These are phyloP conservation scores for Hypoxylon lienhwacheense DNA, from an alignment of 495 filamentous ascomycete species.

Conservation along the genomic window DNA sequence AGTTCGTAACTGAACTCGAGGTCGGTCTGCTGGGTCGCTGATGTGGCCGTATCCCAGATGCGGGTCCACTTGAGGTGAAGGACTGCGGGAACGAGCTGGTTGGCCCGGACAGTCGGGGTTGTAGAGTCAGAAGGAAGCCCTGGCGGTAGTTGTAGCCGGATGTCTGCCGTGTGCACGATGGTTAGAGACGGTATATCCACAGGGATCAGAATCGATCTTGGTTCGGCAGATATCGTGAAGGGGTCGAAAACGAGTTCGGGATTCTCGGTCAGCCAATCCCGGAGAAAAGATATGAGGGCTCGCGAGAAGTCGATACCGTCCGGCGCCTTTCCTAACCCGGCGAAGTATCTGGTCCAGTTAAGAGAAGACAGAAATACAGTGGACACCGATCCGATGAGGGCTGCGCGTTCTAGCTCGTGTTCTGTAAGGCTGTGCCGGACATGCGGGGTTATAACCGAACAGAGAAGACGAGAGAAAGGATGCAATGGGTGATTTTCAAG, in stretches of 20 bases:
- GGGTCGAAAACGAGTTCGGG: conserved; percentile 39
- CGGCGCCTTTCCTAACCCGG: conserved; percentile 44
- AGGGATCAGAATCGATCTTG: conserved; percentile 63
- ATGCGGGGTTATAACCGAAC: conserved; percentile 52
- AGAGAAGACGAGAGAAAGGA: conserved; percentile 52
- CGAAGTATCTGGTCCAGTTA: conserved; percentile 48
- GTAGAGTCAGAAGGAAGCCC: conserved; percentile 38
- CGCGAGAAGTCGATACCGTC: conserved; percentile 32
- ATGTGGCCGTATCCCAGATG: conserved; percentile 65
- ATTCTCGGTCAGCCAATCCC: conserved; percentile 43
- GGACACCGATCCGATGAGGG: conserved; percentile 53
- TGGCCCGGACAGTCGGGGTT: conserved; percentile 56
- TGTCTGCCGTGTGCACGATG: conserved; percentile 80
- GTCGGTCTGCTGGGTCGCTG: conserved; percentile 48
- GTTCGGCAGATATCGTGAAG: conserved; percentile 16
- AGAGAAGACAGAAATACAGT: conserved; percentile 44
- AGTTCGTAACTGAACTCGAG: conserved; percentile 86
- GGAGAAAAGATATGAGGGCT: conserved; percentile 40
- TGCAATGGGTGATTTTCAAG: conserved; percentile 46
- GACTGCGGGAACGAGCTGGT: conserved; percentile 70
- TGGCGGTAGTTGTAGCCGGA: conserved; percentile 53
- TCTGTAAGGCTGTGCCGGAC: conserved; percentile 56
- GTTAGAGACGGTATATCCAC: conserved; percentile 87
- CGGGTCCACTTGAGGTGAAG: conserved; percentile 76
- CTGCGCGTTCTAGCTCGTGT: conserved; percentile 62